Evolutionary conservation across 257 asterid genomes (phyloP).

Genomic region (Nicotiana benthamiana): DNA sequence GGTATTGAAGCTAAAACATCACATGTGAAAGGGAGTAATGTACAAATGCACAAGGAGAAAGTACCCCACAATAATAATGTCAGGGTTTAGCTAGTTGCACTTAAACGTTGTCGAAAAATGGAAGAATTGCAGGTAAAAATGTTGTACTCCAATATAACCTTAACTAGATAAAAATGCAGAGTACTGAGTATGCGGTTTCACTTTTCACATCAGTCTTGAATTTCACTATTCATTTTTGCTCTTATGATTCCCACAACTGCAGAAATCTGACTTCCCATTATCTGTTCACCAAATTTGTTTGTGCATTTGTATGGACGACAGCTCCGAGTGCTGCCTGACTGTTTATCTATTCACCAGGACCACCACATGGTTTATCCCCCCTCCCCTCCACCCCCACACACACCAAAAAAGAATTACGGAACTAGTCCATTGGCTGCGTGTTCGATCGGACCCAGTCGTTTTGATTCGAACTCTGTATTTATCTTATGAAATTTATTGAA

Average conservation of each 20-base stretch:
- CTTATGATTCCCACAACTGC: not conserved
- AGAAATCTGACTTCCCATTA: constrained; percentile 14
- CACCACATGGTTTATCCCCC: not conserved
- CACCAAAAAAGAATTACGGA: too few species aligned
- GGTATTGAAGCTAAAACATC: too few species aligned
- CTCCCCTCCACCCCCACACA: not conserved
- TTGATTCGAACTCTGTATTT: too few species aligned
- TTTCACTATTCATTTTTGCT: not conserved
- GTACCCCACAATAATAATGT: constrained; percentile 11
- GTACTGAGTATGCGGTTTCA: constrained; percentile 15
- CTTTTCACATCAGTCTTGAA: constrained; percentile 25
- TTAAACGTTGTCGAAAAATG: constrained; percentile 35
- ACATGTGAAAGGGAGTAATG: constrained; percentile 16
- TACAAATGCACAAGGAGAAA: not conserved
- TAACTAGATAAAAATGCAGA: constrained; percentile 30
- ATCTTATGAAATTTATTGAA: too few species aligned
- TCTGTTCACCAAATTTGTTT: constrained; percentile 2
- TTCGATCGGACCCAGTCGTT: too few species aligned
- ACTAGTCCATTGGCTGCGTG: too few species aligned
- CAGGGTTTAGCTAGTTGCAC: constrained; percentile 17
- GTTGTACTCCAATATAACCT: constrained; percentile 30
- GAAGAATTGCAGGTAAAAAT: constrained; percentile 17
- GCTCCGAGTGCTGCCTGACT: not conserved
- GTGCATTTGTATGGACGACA: not conserved
- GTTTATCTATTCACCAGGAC: not conserved